These are phyloP conservation scores for Triticum dicoccoides DNA, from an alignment of 176 grass and related monocot genomes.

Conservation along the genomic window DNA sequence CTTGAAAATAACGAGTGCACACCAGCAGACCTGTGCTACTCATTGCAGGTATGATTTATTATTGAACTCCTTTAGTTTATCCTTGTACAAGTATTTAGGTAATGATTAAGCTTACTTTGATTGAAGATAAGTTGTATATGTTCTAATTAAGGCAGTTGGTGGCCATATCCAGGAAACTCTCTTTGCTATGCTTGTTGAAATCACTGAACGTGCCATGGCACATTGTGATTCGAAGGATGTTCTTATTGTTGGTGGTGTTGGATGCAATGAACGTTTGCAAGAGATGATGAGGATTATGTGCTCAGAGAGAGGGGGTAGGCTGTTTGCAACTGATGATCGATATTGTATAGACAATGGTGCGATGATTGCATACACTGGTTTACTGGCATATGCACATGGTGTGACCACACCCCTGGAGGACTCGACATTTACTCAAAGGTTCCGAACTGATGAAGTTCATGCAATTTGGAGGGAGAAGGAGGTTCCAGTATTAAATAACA, in stretches of 20 bases:
- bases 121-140: background rate
- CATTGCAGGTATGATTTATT: conserved; percentile 68
- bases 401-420: conserved; percentile 70
- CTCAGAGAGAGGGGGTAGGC: conserved; percentile 70
- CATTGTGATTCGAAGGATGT: conserved; percentile 86
- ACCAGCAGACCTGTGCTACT: conserved; percentile 92
- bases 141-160: conserved; percentile 13
- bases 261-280: conserved; percentile 81
- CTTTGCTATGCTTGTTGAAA: conserved; percentile 98
- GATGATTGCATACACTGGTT: conserved; percentile 96
- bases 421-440: conserved; percentile 90
- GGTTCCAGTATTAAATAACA: conserved; percentile 30
- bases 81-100: background rate
- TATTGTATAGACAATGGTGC: conserved; percentile 95
- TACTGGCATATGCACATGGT: conserved; percentile 73
- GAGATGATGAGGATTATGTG: conserved; percentile 98
- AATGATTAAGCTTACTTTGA: background rate
- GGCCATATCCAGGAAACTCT: conserved; percentile 69
- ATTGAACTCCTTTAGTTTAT: background rate
- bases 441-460: conserved; percentile 88
- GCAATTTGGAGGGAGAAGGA: conserved; percentile 94
- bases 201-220: conserved; percentile 94
- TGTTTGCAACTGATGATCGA: conserved; percentile 91
- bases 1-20: conserved; percentile 96
- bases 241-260: conserved; percentile 96